Evolutionary conservation across 805 yeast species (phyloP), one percentile per base, ranked within the genome.

Genomic region (Vanderwaltozyma yarrowii): DNA sequence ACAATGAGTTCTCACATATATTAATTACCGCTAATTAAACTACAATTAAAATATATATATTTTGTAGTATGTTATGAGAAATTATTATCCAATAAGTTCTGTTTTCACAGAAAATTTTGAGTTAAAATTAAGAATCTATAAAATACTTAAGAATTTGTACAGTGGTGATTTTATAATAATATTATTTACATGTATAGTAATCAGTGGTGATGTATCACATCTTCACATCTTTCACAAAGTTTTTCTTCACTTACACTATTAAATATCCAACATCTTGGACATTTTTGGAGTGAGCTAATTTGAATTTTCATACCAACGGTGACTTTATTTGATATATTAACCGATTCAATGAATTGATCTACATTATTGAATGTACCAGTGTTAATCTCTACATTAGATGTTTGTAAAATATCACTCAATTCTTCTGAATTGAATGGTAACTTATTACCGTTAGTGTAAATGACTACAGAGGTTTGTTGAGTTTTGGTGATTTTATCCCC

Each of bases 191-290:
- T 15, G 25, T 21, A 21, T 3, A n/a, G 16, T 14, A 24, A 6
- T 31, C 11, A 28, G 5, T n/a, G 5, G 4, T 7, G 9, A 12
- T 39, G 28, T 10, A 56, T 43, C 8, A 60, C 71, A 5, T 60
- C 61, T 3, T 62, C 66, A 62, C 97, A 89, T 47, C 92, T 71
- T 1, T 38, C 30, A 58, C 98, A 89, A 21, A 87, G 62, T 1
- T 56, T 58, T 10, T 74, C 74, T 26, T 69, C 76, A 0, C 44
- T 48, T 0, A 51, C 58, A 0, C 94, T 65, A 7, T 73, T 73
- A 53, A 62, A 77, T 51, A 84, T 84, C 98, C 98, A 92, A 61
- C 98, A 92, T 55, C 98, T 72, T 6, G 95, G 95, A 56, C 98
- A 92, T 51, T 87, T 87, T 37, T 62, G 61, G 2, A 64, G 52